Evolutionary conservation across 257 asterid genomes (phyloP), one percentile per base, ranked within the genome.

Genomic region (Scutellaria minor): DNA sequence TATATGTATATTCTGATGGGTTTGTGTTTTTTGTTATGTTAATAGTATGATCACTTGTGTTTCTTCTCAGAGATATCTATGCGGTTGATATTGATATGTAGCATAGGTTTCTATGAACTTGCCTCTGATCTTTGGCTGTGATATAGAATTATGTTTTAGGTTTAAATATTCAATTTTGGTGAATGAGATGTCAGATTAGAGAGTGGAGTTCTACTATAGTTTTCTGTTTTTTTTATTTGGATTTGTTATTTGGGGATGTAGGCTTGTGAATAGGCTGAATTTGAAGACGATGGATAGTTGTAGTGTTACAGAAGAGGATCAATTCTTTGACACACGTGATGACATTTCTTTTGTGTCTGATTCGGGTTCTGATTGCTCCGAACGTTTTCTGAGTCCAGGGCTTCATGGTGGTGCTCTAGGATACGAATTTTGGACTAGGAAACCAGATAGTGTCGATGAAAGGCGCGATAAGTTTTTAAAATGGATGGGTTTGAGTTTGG

Each of bases 371-470:
- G 93, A 85, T 71, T 66, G 69, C 59, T 79, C 87, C 0, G 92
- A 84, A 63, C 64, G 71, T 3, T 72, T 71, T 65, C 59, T 79
- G 75, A 80, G 76, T 81, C 67, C 88, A 58, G 83, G 59, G 78
- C 50, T 55, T 27, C 82, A 41, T 2, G 75, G 80, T 53, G 45
- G 70, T 75, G 90, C 79, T 75, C 74, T 84, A 40, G 89, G 82
- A 39, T 93, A 91, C 73, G 96, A 89, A 9, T 78, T 89, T 66
- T 93, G 97, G 97, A 83, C 85, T 27, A 82, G 78, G 74, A 77
- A 79, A 22, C 92, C 88, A 0, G 86, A 76, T 40, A 86, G 93
- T 77, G 89, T 93, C 4, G 70, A 72, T 45, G 95, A 83, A 52
- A 87, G 98, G 37, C 95, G 98, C 0, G 78, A 40, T 22, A 83